Percentiles rank a stretch among this genome's conserved stretches.
Conservation (phyloP, 306 rosid species). For the Cucurbita moschata region DNA sequence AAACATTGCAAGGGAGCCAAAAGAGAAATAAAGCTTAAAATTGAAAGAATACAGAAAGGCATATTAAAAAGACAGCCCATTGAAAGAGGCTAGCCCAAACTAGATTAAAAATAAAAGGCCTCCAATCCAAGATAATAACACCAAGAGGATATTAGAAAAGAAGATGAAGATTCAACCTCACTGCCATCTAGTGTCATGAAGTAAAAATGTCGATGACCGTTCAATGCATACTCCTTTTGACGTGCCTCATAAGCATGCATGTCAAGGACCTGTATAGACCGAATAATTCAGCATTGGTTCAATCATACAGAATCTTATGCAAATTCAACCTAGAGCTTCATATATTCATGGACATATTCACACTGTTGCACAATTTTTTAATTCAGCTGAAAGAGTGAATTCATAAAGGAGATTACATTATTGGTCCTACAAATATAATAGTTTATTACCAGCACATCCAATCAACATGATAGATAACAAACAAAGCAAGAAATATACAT, state of each 20-base stretch:
- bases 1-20: not conserved
- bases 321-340: not conserved
- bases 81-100: not conserved
- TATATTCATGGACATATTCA: not conserved
- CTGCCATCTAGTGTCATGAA: conserved; percentile 95
- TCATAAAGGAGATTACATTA: not conserved
- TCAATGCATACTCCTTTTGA: conserved; percentile 81
- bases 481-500: not conserved
- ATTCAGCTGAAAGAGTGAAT: not conserved
- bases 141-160: not conserved
- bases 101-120: no score
- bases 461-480: not conserved
- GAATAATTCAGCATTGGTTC: not conserved
- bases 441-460: not conserved
- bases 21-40: not conserved
- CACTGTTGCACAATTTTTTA: not conserved
- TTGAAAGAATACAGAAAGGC: not conserved
- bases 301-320: not conserved
- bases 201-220: conserved; percentile 95
- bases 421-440: not conserved
- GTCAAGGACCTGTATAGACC: conserved; percentile 72
- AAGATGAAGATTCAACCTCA: conserved; percentile 44
- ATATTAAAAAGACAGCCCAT: not conserved
- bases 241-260: conserved; percentile 73
- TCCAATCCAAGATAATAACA: no score